These are phyloP conservation scores for Trametes maxima DNA, from an alignment of 768 basidiomycete species.

Conservation along the genomic window DNA sequence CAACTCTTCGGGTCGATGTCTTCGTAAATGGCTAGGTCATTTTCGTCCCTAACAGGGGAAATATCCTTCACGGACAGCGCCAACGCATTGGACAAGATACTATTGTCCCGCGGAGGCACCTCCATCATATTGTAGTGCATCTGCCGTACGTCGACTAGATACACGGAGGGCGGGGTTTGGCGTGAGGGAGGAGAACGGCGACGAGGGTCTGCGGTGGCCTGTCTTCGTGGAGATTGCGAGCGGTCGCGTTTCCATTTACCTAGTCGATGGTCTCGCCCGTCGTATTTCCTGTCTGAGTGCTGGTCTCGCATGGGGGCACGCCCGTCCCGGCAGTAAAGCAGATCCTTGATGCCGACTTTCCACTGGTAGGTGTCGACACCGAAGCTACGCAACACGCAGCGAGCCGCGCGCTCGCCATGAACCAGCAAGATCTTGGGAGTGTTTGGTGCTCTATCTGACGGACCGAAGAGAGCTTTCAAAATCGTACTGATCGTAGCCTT, in stretches of 20 bases:
- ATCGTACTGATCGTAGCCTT: background rate
- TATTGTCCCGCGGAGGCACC: background rate
- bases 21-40: constrained; percentile 8
- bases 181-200: constrained; percentile 10
- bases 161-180: constrained; percentile 7
- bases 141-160: constrained; percentile 28
- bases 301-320: background rate
- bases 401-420: constrained; percentile 42
- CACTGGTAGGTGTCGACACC: constrained; percentile 47
- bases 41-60: constrained; percentile 1
- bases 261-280: background rate
- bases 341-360: constrained; percentile 42
- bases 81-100: constrained; percentile 11
- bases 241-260: background rate
- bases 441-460: constrained; percentile 15
- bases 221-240: constrained; percentile 14
- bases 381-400: constrained; percentile 42
- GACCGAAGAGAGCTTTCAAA: constrained; percentile 27
- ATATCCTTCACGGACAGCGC: constrained; percentile 19
- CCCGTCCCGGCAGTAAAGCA: constrained; percentile 28
- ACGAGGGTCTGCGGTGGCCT: background rate
- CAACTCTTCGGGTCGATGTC: constrained; percentile 14
- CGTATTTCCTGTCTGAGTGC: background rate
- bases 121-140: constrained; percentile 24
- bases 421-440: constrained; percentile 51